These are phyloP conservation scores for Carallia pectinifolia DNA, from an alignment of 345 rosid species.

Conservation along the genomic window DNA sequence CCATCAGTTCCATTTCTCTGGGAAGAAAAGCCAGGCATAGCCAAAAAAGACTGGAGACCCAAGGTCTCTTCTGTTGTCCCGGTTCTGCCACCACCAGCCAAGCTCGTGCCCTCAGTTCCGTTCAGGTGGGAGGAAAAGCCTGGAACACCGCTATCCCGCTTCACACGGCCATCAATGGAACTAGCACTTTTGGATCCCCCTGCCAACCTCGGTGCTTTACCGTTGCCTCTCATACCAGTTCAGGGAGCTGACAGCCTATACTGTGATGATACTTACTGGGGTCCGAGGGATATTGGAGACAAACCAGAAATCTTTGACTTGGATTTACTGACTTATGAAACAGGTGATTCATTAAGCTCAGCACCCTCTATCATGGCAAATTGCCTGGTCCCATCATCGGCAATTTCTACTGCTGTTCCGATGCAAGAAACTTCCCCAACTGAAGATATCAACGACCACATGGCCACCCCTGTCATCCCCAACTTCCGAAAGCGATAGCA, in stretches of 20 bases:
- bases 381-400: conserved; percentile 33
- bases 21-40: conserved; percentile 79
- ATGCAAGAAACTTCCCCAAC: conserved; percentile 21
- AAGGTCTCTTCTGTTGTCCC: conserved; percentile 32
- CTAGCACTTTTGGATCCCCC: conserved; percentile 20
- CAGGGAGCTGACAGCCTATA: conserved; percentile 9
- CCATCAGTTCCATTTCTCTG: conserved; percentile 80
- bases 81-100: conserved; percentile 42
- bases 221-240: conserved; percentile 39
- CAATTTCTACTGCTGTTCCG: conserved; percentile 43
- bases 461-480: conserved; percentile 47
- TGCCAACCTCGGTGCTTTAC: conserved; percentile 13
- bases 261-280: not conserved
- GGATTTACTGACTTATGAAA: conserved; percentile 38
- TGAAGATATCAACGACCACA: conserved; percentile 24
- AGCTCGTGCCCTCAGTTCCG: conserved; percentile 65
- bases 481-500: conserved; percentile 56
- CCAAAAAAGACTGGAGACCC: conserved; percentile 73
- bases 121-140: conserved; percentile 83
- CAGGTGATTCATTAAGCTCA: conserved; percentile 56
- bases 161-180: conserved; percentile 23
- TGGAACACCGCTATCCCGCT: conserved; percentile 50
- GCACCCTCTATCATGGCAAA: conserved; percentile 49
- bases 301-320: conserved; percentile 17
- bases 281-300: conserved; percentile 15